Evolutionary conservation across 257 asterid genomes (phyloP).

Genomic region (Jacaranda copaia): DNA sequence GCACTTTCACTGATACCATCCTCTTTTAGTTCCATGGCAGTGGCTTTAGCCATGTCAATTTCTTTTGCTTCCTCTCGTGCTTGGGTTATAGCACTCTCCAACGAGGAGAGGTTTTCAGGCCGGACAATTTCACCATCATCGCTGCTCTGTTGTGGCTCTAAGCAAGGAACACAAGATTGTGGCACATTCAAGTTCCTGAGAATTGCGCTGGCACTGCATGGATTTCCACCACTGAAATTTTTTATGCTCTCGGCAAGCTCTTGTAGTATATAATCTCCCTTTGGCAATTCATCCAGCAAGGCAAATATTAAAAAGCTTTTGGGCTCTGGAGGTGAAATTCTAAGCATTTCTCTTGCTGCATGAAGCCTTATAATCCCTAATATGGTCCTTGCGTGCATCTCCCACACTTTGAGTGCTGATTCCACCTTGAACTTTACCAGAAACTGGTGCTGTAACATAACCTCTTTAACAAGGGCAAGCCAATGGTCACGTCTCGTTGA

Average conservation of each 20-base stretch:
- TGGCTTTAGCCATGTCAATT: constrained; percentile 64
- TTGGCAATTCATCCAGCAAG: constrained; percentile 76
- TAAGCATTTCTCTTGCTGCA: constrained; percentile 94
- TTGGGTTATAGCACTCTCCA: constrained; percentile 70
- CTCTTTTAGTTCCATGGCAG: constrained; percentile 66
- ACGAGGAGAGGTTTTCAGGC: constrained; percentile 53
- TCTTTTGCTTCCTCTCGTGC: constrained; percentile 76
- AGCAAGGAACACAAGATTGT: constrained; percentile 38
- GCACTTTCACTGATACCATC: constrained; percentile 81
- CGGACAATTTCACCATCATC: constrained; percentile 34
- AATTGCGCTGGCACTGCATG: constrained; percentile 81
- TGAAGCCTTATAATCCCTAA: constrained; percentile 88
- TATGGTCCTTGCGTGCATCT: constrained; percentile 78
- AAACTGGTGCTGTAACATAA: constrained; percentile 69
- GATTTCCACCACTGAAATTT: constrained; percentile 51
- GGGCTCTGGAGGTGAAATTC: constrained; percentile 85
- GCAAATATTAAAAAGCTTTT: constrained; percentile 69
- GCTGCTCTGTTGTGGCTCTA: constrained; percentile 31
- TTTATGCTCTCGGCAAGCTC: constrained; percentile 70
- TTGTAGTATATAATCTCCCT: constrained; percentile 79
- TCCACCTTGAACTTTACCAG: constrained; percentile 55
- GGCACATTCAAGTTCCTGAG: constrained; percentile 76
- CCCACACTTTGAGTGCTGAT: constrained; percentile 67
- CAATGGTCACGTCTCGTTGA: constrained; percentile 92
- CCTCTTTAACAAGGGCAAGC: constrained; percentile 84